Base-by-base conservation (phyloP, 768 basidiomycete genomes). In the Xerocomus potaroensis region DNA sequence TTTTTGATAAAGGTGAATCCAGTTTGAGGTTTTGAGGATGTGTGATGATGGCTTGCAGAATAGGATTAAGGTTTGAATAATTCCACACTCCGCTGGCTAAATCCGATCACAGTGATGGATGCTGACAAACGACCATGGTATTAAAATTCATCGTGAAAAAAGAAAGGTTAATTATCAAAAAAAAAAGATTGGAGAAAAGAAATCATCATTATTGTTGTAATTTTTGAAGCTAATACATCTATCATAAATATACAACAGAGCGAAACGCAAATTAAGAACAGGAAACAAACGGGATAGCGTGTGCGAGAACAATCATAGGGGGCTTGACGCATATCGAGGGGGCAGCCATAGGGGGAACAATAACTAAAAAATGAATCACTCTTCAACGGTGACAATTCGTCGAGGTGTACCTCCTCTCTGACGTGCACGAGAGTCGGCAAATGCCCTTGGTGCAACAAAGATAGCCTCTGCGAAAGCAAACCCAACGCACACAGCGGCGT, bases 391-490 rank as follows among this genome's bases (percentile, higher is more conserved):
- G 21, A 61, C 41, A 4, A 41, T 42, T 32, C 64, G 59, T 41
- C 55, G 57, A 6, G 64, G 47, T 15, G 64, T 60, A 7, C 45
- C 21, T 21, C 45, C 62, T 29, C 57, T 53, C 29, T 41, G 55
- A 32, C 61, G 61, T 10, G 35, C 41, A 39, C 64, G 66, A 19
- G 56, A 56, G 36, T 67, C 61, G n/a, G 61, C 60, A 49, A 62
- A 66, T 14, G 66, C 69, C 7, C 59, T 47, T 14, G 81, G 80
- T 0, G 78, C 74, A 8, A 54, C 59, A 16, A 70, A 69, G 43
- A 87, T 76, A 0, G 79, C 80, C 61, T 87, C 84, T 1, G 83
- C 78, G 53, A 84, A 82, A 3, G 84, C 79, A 56, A 85, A 84
- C 0, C 81, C 81, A 10, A 81, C 72, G 8, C 74, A 72, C 24